A percentile compares a stretch with the other conserved stretches of the same genome.
phyloP scores from a whole-genome alignment of 1,139 yeast genomes.

The Kurtzmaniella quercitrusa region DNA sequence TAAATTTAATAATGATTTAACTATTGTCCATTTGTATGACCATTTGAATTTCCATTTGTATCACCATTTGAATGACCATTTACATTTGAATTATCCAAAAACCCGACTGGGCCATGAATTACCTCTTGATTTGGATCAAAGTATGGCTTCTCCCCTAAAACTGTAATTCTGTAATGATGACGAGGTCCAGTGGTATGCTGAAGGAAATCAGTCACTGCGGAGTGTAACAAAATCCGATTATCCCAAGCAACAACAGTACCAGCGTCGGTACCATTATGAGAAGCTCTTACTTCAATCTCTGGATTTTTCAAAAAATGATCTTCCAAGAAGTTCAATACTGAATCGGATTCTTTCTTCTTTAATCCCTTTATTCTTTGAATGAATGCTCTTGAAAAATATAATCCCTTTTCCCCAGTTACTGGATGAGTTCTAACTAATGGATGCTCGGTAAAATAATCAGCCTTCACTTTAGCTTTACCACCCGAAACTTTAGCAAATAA shows the following conservation, averaged over 20 bases:
- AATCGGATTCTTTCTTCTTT: conserved; percentile 18
- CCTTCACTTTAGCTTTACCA: conserved; percentile 16
- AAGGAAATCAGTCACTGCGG: conserved; percentile 22
- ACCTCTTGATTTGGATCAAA: conserved; percentile 9
- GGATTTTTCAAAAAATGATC: conserved; percentile 19
- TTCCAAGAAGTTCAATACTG: conserved; percentile 20
- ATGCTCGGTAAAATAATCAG: conserved; percentile 22
- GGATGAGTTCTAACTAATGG: conserved; percentile 28
- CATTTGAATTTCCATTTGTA: conserved; percentile 7
- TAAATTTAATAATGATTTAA: conserved; percentile 8
- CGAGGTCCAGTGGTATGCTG: conserved; percentile 13
- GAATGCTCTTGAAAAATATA: conserved; percentile 20
- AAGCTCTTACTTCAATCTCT: conserved; percentile 23
- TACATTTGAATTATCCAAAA: conserved; percentile 3
- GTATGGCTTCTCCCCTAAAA: conserved; percentile 22
- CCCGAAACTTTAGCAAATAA: conserved; percentile 12
- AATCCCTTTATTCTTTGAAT: conserved; percentile 21
- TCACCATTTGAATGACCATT: conserved; percentile 7
- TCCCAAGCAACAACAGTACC: conserved; percentile 24
- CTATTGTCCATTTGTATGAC: not conserved
- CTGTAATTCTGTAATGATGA: conserved; percentile 23
- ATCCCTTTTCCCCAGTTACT: conserved; percentile 23
- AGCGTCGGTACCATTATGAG: conserved; percentile 19
- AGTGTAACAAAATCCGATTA: conserved; percentile 19
- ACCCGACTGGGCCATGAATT: conserved; percentile 2